Evolutionary conservation across 176 grass and related monocot species (phyloP).

Genomic region (Carex scoparia): DNA sequence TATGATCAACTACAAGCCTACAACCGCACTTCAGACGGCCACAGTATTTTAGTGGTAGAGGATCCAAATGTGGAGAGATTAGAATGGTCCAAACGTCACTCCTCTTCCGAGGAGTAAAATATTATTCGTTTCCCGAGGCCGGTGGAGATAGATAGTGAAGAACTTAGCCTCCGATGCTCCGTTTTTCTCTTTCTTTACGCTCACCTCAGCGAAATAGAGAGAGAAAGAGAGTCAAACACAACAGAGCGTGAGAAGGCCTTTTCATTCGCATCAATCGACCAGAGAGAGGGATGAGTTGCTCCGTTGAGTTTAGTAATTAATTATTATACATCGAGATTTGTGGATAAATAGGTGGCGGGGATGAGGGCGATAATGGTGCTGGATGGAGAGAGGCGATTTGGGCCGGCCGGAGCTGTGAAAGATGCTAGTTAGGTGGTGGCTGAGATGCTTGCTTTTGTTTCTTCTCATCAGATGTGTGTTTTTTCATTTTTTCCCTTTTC

Average conservation of each 20-base stretch:
- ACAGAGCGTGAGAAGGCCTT: conserved; percentile 11
- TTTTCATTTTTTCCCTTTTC: background rate
- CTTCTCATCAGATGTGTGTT: conserved; percentile 54
- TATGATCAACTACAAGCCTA: background rate
- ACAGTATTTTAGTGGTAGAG: background rate
- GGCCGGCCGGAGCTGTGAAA: conserved; percentile 7
- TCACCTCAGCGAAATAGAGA: background rate
- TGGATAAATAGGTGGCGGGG: background rate
- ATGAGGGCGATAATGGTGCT: conserved; percentile 25
- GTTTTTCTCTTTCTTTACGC: conserved; percentile 28
- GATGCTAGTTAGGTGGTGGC: conserved; percentile 39
- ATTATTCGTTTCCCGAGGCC: conserved; percentile 27
- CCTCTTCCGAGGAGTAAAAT: conserved; percentile 38
- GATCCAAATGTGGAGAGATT: conserved; percentile 34
- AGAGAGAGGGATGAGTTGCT: background rate
- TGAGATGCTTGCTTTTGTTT: conserved; percentile 36
- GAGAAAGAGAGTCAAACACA: conserved; percentile 28
- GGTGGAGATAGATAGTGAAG: conserved; percentile 9
- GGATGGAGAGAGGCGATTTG: conserved; percentile 52
- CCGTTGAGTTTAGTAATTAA: too few species aligned
- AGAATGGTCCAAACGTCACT: conserved; percentile 88
- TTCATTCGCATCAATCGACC: background rate
- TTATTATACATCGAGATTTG: background rate
- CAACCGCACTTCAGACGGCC: background rate
- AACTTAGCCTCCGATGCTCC: conserved; percentile 26